Evolutionary conservation across 768 basidiomycete species (phyloP), one percentile per base, ranked within the genome.

Genomic region (Trametes cubensis): DNA sequence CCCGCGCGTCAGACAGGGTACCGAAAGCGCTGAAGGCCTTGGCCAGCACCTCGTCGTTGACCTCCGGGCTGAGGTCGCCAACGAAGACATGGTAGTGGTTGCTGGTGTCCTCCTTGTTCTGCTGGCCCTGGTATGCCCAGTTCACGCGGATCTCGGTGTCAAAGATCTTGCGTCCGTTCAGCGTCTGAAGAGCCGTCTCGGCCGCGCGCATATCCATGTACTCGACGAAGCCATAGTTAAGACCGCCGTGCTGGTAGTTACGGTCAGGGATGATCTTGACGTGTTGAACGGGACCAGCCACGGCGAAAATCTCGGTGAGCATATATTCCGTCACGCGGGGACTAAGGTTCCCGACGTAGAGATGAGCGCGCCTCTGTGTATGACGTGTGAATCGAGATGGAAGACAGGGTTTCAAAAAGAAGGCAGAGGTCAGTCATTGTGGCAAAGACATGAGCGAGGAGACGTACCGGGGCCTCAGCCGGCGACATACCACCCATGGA

Each of bases 201-300:
- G 97, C 97, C 40, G 95, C 93, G 66, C 94, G 90, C 92, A 98
- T 95, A 75, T 98, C 95, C 76, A 93, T 89, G 79, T 98, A 99
- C 78, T 99, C 97, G 76, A 98, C 95, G 78, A 95, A 99, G 69
- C 97, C 97, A 72, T 98, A 99, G 81, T 98, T 98, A 77, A 97
- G 89, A 63, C 97, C 97, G 59, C 95, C 97, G 73, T 99, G 97
- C 77, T 98, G 95, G 75, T 95, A 98, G 81, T 97, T 98, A 70
- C 95, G 88, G 81, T 99, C 97, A 30, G 96, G 96, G 76, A 99
- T 98, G 76, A 99, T 98, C 87, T 99, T 99, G 76, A 98, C 96
- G 75, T 95, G 92, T 77, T 96, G 94, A 65, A 98, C 97, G 62
- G 94, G 90, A 47, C 96, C 97, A 73, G 94, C 94, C 72, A 95